A percentile compares a stretch with the other conserved stretches of the same genome.
These are phyloP conservation scores for Laguncularia racemosa DNA, from an alignment of 345 rosid genomes.

Conservation along the genomic window DNA sequence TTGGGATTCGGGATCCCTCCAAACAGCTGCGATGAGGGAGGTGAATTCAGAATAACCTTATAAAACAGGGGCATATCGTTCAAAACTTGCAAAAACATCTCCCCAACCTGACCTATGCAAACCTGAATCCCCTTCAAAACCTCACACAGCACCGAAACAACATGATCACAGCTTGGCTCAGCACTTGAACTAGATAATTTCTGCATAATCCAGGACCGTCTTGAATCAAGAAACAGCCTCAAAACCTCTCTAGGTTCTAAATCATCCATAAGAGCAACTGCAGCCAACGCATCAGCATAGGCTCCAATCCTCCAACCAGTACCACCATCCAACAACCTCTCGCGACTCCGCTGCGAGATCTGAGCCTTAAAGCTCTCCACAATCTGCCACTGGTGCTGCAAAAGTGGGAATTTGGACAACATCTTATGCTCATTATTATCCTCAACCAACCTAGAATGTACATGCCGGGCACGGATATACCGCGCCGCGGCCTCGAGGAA, in stretches of 20 bases:
- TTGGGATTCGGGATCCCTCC: constrained; percentile 96
- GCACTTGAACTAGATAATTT: constrained; percentile 41
- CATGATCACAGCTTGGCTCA: constrained; percentile 27
- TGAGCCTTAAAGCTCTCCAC: constrained; percentile 92
- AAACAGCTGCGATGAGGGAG: constrained; percentile 89
- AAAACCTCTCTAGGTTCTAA: constrained; percentile 66
- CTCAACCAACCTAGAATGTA: constrained; percentile 38
- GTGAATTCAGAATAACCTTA: constrained; percentile 71
- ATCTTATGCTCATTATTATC: constrained; percentile 35
- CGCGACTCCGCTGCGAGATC: constrained; percentile 91
- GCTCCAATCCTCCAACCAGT: constrained; percentile 35
- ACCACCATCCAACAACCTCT: constrained; percentile 66
- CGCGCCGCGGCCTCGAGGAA: constrained; percentile 81
- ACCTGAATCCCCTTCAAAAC: constrained; percentile 71
- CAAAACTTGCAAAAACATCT: constrained; percentile 79
- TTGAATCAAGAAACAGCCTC: constrained; percentile 64
- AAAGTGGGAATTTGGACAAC: constrained; percentile 67
- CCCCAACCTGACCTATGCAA: constrained; percentile 83
- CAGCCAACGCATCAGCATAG: constrained; percentile 86
- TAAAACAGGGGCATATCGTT: constrained; percentile 90
- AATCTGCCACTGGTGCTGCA: constrained; percentile 97
- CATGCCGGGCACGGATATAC: constrained; percentile 78
- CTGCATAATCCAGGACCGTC: constrained; percentile 74
- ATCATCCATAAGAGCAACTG: constrained; percentile 75
- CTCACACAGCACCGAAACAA: constrained; percentile 61